Conservation (phyloP, 1,139 yeast species). For the Pichia sp. region DNA sequence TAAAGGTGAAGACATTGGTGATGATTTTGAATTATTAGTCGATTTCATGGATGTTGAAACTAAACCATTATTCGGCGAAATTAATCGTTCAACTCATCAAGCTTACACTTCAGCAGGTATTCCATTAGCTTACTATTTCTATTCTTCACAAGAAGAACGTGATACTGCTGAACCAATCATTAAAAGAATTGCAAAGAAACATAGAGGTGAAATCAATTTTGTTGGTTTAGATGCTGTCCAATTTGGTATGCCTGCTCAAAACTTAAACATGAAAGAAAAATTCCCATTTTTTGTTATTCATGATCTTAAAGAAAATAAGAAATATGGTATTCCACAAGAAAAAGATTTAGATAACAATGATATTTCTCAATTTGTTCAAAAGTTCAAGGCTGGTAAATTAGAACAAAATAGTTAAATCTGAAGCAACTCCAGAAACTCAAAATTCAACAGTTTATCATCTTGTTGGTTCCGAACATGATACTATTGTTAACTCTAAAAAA, state of each 20-base stretch:
- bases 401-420: slow-evolving; percentile 78
- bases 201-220: slow-evolving; percentile 78
- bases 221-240: slow-evolving; percentile 79
- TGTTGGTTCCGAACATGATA: slow-evolving; percentile 81
- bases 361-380: slow-evolving; percentile 56
- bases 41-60: slow-evolving; percentile 63
- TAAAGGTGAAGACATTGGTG: slow-evolving; percentile 32
- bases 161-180: slow-evolving; percentile 47
- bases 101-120: slow-evolving; percentile 63
- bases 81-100: slow-evolving; percentile 75
- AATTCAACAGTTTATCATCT: slow-evolving; percentile 68
- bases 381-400: slow-evolving; percentile 58
- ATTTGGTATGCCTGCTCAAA: slow-evolving; percentile 86
- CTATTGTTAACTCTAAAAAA: slow-evolving; percentile 62
- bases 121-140: slow-evolving; percentile 88
- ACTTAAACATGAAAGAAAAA: slow-evolving; percentile 76
- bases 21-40: slow-evolving; percentile 34
- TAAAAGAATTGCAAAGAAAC: slow-evolving; percentile 59
- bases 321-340: slow-evolving; percentile 55
- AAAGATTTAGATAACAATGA: slow-evolving; percentile 34
- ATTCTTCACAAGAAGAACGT: slow-evolving; percentile 63
- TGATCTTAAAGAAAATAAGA: slow-evolving; percentile 58
- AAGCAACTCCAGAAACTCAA: slow-evolving; percentile 77
- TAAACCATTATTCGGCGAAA: slow-evolving; percentile 87
- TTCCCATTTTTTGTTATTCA: slow-evolving; percentile 93